These are phyloP conservation scores for Rhizopus delemar DNA, from an alignment of 371 early-diverging fungal genomes.

Conservation along the genomic window DNA sequence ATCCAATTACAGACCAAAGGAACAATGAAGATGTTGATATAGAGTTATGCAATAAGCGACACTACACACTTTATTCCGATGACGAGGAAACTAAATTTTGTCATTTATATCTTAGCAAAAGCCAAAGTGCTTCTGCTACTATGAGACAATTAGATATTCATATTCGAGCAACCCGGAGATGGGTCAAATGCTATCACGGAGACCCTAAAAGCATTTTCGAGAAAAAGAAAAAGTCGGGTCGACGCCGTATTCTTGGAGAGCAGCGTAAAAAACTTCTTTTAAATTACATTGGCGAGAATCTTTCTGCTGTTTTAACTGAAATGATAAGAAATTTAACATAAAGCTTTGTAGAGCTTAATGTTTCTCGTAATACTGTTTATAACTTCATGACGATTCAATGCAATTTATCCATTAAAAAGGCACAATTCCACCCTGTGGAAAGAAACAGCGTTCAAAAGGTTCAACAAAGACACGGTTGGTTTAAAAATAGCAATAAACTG, in stretches of 20 bases:
- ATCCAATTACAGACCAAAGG: conserved; percentile 5
- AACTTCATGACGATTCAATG: conserved; percentile 19
- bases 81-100: conserved; percentile 23
- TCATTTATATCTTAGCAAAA: conserved; percentile 21
- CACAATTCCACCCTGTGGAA: too few relatives aligned
- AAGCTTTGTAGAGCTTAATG: conserved; percentile 20
- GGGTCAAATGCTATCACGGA: conserved; percentile 19
- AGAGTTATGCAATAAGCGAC: conserved; percentile 21
- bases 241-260: conserved; percentile 10
- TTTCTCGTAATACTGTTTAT: conserved; percentile 22
- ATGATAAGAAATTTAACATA: conserved; percentile 7
- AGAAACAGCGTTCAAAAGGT: too few relatives aligned
- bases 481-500: too few relatives aligned
- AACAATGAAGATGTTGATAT: conserved; percentile 12
- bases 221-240: conserved; percentile 12
- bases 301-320: conserved; percentile 19
- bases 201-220: conserved; percentile 24
- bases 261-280: conserved; percentile 13
- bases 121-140: conserved; percentile 16
- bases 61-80: conserved; percentile 21
- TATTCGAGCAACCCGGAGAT: conserved; percentile 18
- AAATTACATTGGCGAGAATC: conserved; percentile 17
- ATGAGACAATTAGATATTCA: conserved; percentile 21
- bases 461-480: too few relatives aligned
- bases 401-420: conserved; percentile 3